Percentiles rank a stretch among this genome's conserved stretches.
Conservation (phyloP, 352 stramenopile genomes). For the Globisporangium sylvaticum region DNA sequence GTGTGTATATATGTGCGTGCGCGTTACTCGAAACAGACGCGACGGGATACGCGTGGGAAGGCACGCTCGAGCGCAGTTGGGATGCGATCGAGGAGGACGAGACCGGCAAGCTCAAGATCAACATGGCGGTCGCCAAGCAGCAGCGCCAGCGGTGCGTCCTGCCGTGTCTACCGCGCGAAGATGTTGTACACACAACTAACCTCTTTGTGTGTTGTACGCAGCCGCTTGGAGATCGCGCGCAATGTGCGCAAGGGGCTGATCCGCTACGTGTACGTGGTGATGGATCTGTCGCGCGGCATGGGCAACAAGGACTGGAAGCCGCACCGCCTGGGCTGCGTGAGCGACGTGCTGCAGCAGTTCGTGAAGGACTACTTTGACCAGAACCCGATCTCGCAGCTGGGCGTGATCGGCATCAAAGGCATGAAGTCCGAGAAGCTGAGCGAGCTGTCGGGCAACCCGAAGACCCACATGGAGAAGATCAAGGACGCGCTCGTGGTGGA, state of each 20-base stretch:
- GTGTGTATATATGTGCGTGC: neutral
- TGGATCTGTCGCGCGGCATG: constrained; percentile 87
- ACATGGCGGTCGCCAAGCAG: constrained; percentile 54
- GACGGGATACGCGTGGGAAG: constrained; percentile 82
- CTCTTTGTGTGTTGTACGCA: constrained; percentile 14
- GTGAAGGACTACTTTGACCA: constrained; percentile 93
- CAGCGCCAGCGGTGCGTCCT: constrained; percentile 62
- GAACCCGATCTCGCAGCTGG: constrained; percentile 92
- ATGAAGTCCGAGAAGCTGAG: constrained; percentile 90
- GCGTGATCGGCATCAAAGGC: constrained; percentile 88
- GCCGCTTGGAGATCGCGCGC: constrained; percentile 73
- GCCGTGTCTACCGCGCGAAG: neutral
- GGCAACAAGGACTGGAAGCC: constrained; percentile 86
- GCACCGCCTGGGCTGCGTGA: constrained; percentile 64
- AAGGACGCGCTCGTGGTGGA: constrained; percentile 56
- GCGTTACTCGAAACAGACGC: constrained; percentile 4
- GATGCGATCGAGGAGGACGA: constrained; percentile 85
- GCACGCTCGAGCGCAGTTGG: constrained; percentile 80
- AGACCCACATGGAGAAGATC: constrained; percentile 82
- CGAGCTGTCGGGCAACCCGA: constrained; percentile 87
- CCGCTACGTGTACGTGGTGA: constrained; percentile 80
- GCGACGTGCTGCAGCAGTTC: constrained; percentile 77
- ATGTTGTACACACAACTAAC: neutral
- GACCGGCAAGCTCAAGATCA: constrained; percentile 75
- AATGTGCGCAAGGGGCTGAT: constrained; percentile 85